Base-by-base conservation (phyloP, 495 filamentous ascomycete species). In the Trichocladium uniseriatum region DNA sequence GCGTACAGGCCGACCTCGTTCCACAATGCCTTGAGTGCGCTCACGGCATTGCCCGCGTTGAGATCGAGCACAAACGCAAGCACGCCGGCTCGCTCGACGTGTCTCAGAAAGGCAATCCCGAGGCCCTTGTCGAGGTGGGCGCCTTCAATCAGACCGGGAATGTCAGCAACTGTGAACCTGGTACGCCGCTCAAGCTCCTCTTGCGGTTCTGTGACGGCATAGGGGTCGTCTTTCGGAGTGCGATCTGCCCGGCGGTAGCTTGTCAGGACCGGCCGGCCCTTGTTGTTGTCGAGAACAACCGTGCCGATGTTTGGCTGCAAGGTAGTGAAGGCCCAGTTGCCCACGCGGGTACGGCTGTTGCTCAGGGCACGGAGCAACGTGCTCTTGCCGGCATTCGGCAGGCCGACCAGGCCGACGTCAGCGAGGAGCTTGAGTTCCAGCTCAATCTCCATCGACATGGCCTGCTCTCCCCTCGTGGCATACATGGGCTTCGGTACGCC, bases 251-350 rank as follows among this genome's bases (percentile, higher is more conserved):
- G 49, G 11, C 50, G 58, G 28, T 51, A 52, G 43, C 64, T 63
- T 6, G 55, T 67, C 19, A 72, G 52, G 14, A 61, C 14, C 1
- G 70, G 70, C 2, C 87, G 76, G 4, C 92, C 88, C 43, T 77
- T 80, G 63, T 86, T 72, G 53, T 91, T 74, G 57, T 96, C 92
- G 24, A 97, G 73, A 6, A 96, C 83, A 13, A 97, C 87, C 1
- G 94, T 98, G 32, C 92, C 92, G 49, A 98, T 90, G 58, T 89
- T 95, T 0, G 92, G 92, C 36, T 86, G 82, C 6, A 98, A 73
- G 0, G 92, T 98, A 5, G 92, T 98, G 60, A 98, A 98, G 16
- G 88, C 92, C 92, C 92, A 98, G 59, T 87, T 79, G 19, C 92
- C 92, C 22, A 98, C 83, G 14, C 94, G 80, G 2, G 94, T 84